Evolutionary conservation across 345 rosid genomes (phyloP).

Genomic region (Eucalyptus coolabah): DNA sequence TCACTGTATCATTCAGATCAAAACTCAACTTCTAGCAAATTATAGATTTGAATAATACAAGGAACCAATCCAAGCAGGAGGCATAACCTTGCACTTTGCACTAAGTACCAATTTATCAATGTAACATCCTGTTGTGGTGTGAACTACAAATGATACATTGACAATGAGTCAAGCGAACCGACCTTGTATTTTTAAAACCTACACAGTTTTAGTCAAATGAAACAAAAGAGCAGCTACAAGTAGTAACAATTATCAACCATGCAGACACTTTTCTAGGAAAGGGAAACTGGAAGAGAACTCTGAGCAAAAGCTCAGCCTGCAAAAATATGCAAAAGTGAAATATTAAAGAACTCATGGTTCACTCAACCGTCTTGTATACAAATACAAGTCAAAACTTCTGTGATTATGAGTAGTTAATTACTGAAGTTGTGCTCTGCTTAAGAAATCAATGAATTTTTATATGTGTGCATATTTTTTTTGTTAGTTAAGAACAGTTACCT

Average conservation of each 20-base stretch:
- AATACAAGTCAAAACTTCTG: neutral
- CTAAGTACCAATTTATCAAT: neutral
- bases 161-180: neutral
- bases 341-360: neutral
- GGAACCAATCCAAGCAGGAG: neutral
- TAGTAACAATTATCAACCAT: neutral
- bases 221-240: neutral
- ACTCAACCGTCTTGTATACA: neutral
- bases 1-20: neutral
- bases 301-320: neutral
- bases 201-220: neutral
- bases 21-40: neutral
- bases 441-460: neutral
- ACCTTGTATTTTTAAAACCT: neutral
- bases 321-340: neutral
- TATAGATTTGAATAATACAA: neutral
- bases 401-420: neutral
- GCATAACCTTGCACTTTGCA: neutral
- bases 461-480: neutral
- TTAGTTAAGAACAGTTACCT: conserved; percentile 27
- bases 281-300: neutral
- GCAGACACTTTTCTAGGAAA: neutral
- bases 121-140: neutral
- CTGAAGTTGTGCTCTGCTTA: neutral
- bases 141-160: neutral